phyloP scores from a whole-genome alignment of 2,329 filamentous ascomycete species.

The Sordariomycetes sp. region DNA sequence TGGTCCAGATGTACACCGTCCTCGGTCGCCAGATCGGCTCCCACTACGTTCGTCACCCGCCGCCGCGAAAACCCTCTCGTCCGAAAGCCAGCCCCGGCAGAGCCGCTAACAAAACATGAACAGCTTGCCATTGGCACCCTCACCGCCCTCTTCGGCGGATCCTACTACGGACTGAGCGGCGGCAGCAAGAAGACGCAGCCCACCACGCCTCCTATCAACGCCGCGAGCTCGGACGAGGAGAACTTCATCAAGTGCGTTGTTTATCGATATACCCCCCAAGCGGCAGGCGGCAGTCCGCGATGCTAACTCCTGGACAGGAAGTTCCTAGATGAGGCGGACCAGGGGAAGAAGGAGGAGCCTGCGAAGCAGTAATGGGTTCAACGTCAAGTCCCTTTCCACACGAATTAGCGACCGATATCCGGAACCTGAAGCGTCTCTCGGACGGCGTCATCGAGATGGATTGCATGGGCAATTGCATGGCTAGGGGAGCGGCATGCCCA shows the following conservation, averaged over 20 bases:
- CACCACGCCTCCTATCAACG: conserved; percentile 47
- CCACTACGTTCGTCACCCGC: conserved; percentile 42
- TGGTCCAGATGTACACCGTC: conserved; percentile 33
- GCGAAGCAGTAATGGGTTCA: conserved; percentile 5
- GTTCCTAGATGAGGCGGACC: conserved; percentile 5
- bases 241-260: conserved; percentile 53
- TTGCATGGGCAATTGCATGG: background rate
- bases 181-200: conserved; percentile 27
- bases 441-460: background rate
- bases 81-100: conserved; percentile 1
- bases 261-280: background rate
- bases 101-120: conserved; percentile 7
- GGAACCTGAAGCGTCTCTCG: background rate
- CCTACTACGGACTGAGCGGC: conserved; percentile 31
- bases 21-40: conserved; percentile 50
- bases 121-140: conserved; percentile 47
- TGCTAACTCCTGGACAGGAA: conserved; percentile 4
- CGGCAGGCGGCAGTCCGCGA: background rate
- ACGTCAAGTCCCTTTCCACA: background rate
- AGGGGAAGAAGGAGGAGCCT: background rate
- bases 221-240: conserved; percentile 49
- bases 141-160: conserved; percentile 36
- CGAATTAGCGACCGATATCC: background rate
- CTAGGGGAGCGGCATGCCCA: background rate
- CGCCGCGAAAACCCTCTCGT: conserved; percentile 6